Base-by-base conservation (phyloP, 805 yeast genomes). In the Kregervanrija pseudodelftensis region DNA sequence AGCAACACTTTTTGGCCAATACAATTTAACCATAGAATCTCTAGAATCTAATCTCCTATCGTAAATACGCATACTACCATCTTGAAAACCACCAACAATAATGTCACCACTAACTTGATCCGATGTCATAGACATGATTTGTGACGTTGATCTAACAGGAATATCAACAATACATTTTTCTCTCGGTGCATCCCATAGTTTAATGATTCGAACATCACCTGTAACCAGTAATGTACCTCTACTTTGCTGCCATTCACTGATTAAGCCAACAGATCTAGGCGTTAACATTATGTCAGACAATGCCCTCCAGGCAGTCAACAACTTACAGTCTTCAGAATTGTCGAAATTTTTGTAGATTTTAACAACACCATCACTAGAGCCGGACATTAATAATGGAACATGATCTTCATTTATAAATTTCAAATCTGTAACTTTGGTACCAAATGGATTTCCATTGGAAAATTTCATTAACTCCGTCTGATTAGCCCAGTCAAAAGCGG, bases 201-300 rank as follows among this genome's bases (percentile, higher is more conserved):
- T 71, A 44, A 93, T 87, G 17, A 89, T 81, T 55, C 90, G 86
- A 8, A 87, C 95, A 67, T 93, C 98, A 39, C 99, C 99, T 36
- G 96, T 89, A 1, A 86, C 96, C 43, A 91, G 68, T 34, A 93
- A 68, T 0, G 95, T 79, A 0, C 99, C 99, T 48, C 96, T 70
- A 38, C 93, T 83, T 59, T 93, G 99, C 62, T 91, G 98, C 99
- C 99, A 93, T 53, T 93, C 98, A 10, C 90, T 79, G 14, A 88
- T 74, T 42, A 91, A 67, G 3, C 96, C 96, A 12, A 87, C 79
- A 28, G 89, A 82, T 55, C 86, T 74, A 22, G 91, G 85, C 0
- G 95, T 82, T 22, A 88, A 70, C 13, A 88, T 66, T 57, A 91
- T 71, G 60, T 90, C 96, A 0, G 95, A 84, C 46, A 93, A 70